A percentile compares a stretch with the other conserved stretches of the same genome.
These are phyloP conservation scores for Starmerella stigmatis DNA, from an alignment of 805 yeast species.

Conservation along the genomic window DNA sequence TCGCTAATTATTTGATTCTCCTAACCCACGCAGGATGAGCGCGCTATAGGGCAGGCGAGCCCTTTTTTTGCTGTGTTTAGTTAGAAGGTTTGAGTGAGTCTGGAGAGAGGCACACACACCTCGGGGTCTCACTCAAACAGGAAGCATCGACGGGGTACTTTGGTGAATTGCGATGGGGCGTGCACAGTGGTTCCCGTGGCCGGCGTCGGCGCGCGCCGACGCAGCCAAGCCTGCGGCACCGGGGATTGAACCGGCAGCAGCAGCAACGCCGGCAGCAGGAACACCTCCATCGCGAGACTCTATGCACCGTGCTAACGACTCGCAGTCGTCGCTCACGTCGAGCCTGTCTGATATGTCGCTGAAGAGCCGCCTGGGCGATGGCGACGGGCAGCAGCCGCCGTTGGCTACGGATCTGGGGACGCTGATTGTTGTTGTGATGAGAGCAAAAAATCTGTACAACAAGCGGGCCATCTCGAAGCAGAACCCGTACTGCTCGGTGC, in stretches of 20 bases:
- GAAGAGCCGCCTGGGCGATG: background rate
- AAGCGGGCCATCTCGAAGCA: constrained; percentile 82
- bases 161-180: too few relatives aligned
- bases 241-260: background rate
- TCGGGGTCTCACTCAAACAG: too few relatives aligned
- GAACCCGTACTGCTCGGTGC: constrained; percentile 74
- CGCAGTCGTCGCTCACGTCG: constrained; percentile 5
- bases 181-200: constrained; percentile 1
- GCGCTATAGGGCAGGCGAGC: too few relatives aligned
- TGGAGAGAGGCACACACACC: too few relatives aligned
- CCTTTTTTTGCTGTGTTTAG: too few relatives aligned
- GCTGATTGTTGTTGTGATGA: constrained; percentile 62
- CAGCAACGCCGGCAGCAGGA: background rate
- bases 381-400: background rate
- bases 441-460: constrained; percentile 81
- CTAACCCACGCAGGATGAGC: too few relatives aligned
- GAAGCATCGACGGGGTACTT: background rate
- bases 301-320: background rate
- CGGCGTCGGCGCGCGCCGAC: background rate
- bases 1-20: too few relatives aligned
- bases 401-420: constrained; percentile 35
- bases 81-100: too few relatives aligned
- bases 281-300: background rate
- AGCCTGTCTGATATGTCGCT: constrained; percentile 1
- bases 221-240: background rate